Conservation (phyloP, 306 rosid species). For the Cicer yamashitae region DNA sequence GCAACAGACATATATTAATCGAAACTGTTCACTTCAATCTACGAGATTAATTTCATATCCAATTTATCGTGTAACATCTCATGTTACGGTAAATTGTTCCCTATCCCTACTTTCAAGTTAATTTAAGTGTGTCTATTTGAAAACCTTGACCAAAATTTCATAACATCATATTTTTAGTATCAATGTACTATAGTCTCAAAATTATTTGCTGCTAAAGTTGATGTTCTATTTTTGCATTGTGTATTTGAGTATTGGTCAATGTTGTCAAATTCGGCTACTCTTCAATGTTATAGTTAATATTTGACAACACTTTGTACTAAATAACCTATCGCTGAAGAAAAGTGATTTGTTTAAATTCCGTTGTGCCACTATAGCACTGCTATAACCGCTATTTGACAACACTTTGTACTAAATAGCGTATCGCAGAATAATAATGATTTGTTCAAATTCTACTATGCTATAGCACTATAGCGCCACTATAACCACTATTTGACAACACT, state of each 20-base stretch:
- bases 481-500: too few species aligned
- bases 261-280: too few species aligned
- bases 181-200: not conserved
- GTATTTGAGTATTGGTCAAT: not conserved
- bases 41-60: conserved; percentile 27
- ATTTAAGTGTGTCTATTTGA: conserved; percentile 30
- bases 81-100: not conserved
- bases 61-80: not conserved
- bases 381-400: too few species aligned
- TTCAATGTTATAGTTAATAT: too few species aligned
- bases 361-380: too few species aligned
- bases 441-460: too few species aligned
- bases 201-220: not conserved
- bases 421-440: too few species aligned
- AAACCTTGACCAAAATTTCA: conserved; percentile 19
- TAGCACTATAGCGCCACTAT: too few species aligned
- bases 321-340: too few species aligned
- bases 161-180: conserved; percentile 16
- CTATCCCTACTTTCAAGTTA: conserved; percentile 25
- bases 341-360: too few species aligned
- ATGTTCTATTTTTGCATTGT: not conserved
- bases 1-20: conserved; percentile 9
- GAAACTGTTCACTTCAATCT: not conserved
- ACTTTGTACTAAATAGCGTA: too few species aligned
- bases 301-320: too few species aligned